These are phyloP conservation scores for Leccinum sublutescens DNA, from an alignment of 768 basidiomycete genomes.

Conservation along the genomic window DNA sequence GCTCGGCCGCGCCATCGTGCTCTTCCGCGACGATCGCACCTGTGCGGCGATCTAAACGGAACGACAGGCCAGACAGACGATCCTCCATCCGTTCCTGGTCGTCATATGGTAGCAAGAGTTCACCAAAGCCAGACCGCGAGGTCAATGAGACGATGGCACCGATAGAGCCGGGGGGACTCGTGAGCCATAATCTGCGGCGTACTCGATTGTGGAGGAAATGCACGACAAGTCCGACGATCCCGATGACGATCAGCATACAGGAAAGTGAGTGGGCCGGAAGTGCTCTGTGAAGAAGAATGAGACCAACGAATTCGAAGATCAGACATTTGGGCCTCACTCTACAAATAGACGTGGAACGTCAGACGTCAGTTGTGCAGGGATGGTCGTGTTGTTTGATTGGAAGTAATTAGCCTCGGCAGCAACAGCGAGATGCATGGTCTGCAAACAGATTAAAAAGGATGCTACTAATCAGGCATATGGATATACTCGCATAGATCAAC, in stretches of 20 bases:
- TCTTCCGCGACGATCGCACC: slow-evolving; percentile 64
- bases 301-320: not conserved
- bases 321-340: slow-evolving; percentile 43
- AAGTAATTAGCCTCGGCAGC: slow-evolving; percentile 63
- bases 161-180: slow-evolving; percentile 58
- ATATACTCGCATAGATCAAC: slow-evolving; percentile 32
- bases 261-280: slow-evolving; percentile 54
- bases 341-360: slow-evolving; percentile 51
- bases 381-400: slow-evolving; percentile 36
- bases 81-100: slow-evolving; percentile 41
- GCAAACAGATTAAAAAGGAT: slow-evolving; percentile 3
- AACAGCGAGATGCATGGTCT: slow-evolving; percentile 60
- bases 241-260: slow-evolving; percentile 45
- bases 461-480: not conserved
- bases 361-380: slow-evolving; percentile 41
- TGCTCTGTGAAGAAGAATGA: slow-evolving; percentile 36
- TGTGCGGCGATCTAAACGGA: slow-evolving; percentile 55
- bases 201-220: slow-evolving; percentile 48
- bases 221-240: slow-evolving; percentile 44
- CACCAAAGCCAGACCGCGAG: slow-evolving; percentile 59
- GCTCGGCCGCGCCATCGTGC: slow-evolving; percentile 14
- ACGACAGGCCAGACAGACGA: slow-evolving; percentile 51
- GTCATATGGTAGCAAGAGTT: slow-evolving; percentile 61
- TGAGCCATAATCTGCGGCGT: slow-evolving; percentile 49
- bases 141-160: slow-evolving; percentile 56